A percentile compares a stretch with the other conserved stretches of the same genome.
phyloP scores from a whole-genome alignment of 495 filamentous ascomycete species.

The Letharia columbiana region DNA sequence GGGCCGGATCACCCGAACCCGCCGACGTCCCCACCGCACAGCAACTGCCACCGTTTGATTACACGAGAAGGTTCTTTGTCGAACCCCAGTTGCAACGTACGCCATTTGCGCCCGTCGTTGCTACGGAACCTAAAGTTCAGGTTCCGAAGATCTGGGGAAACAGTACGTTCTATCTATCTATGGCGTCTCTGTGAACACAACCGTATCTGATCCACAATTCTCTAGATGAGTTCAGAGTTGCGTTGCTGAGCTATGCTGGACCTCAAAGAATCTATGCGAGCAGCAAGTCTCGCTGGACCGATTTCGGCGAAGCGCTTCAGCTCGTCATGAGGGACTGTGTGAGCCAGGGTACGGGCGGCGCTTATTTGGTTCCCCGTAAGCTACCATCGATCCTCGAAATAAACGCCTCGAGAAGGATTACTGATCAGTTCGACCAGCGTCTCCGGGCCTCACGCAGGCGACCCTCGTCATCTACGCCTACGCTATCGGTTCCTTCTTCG shows the following conservation, averaged over 20 bases:
- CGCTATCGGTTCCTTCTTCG: background rate
- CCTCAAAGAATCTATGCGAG: background rate
- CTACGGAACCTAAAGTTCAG: slow-evolving; percentile 8
- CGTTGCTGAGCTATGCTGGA: slow-evolving; percentile 1
- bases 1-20: slow-evolving; percentile 5
- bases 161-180: background rate
- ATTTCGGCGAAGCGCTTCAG: background rate
- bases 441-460: slow-evolving; percentile 5
- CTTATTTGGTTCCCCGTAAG: slow-evolving; percentile 15
- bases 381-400: background rate
- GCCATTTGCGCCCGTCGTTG: slow-evolving; percentile 2
- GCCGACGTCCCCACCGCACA: background rate
- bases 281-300: slow-evolving; percentile 11
- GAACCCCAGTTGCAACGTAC: slow-evolving; percentile 5
- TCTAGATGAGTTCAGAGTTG: background rate
- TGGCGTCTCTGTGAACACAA: too few species aligned
- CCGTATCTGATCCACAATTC: too few species aligned
- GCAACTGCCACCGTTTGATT: background rate
- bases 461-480: slow-evolving; percentile 13
- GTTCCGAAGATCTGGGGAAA: slow-evolving; percentile 16
- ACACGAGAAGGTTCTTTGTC: slow-evolving; percentile 4
- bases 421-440: background rate
- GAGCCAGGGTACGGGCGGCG: slow-evolving; percentile 1
- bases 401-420: background rate
- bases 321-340: slow-evolving; percentile 6